Conservation (phyloP, 148 eudicot species). For the Euryodendron excelsum region DNA sequence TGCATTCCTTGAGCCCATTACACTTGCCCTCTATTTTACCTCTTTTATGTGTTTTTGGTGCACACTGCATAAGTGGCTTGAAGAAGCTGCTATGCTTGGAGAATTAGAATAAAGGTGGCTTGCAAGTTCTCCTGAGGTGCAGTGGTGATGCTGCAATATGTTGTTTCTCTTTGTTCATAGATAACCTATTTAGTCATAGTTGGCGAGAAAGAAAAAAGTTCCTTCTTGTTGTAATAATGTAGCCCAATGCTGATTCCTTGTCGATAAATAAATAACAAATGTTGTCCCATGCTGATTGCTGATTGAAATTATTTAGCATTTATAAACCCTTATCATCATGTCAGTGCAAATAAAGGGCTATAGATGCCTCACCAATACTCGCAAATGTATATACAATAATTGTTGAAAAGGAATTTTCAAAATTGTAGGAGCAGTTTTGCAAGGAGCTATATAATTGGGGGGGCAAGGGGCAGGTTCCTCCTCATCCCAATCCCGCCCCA, state of each 20-base stretch:
- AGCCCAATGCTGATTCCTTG: background rate
- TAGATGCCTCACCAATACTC: no score
- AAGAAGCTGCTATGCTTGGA: conserved; percentile 4
- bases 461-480: background rate
- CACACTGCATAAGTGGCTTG: background rate
- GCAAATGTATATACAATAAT: background rate
- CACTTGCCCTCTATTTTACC: background rate
- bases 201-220: background rate
- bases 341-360: background rate
- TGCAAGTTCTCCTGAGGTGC: conserved; percentile 7
- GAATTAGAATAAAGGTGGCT: background rate
- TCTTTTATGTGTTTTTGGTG: background rate
- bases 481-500: background rate
- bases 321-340: background rate
- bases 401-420: background rate
- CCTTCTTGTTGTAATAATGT: background rate
- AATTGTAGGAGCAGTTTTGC: background rate
- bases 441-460: background rate
- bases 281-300: background rate
- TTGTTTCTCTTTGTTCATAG: background rate
- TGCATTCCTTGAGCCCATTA: background rate
- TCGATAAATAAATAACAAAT: background rate
- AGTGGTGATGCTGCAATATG: background rate
- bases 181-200: background rate
- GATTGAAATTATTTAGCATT: background rate